Conservation (phyloP, 2,329 filamentous ascomycete species). For the Fusarium sulawesiense region DNA sequence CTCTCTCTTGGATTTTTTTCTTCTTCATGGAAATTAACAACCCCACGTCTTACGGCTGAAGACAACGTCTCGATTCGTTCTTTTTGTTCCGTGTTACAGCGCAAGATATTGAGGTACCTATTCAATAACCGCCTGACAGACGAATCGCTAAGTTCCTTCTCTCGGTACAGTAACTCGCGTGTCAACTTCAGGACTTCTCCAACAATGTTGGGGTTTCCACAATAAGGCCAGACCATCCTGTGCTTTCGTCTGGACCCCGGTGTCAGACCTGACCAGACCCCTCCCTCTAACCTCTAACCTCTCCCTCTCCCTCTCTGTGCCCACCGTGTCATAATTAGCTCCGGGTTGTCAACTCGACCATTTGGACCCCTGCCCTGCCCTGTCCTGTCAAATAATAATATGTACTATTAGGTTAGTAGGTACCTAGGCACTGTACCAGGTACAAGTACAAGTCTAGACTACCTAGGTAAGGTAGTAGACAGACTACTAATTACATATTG, state of each 20-base stretch:
- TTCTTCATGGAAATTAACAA: slow-evolving; percentile 13
- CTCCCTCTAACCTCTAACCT: background rate
- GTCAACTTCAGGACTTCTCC: slow-evolving; percentile 1
- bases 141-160: background rate
- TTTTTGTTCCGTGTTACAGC: slow-evolving; percentile 5
- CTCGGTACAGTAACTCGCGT: background rate
- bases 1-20: background rate
- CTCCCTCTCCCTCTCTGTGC: slow-evolving; percentile 10
- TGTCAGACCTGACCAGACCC: slow-evolving; percentile 1
- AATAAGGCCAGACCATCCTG: slow-evolving; percentile 7
- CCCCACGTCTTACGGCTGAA: slow-evolving; percentile 24
- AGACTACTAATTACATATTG: slow-evolving; percentile 32
- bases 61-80: background rate
- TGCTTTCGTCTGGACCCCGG: background rate
- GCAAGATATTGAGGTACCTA: background rate
- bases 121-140: background rate
- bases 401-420: background rate
- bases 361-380: slow-evolving; percentile 42
- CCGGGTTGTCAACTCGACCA: slow-evolving; percentile 23
- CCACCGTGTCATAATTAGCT: slow-evolving; percentile 40
- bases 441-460: slow-evolving; percentile 12
- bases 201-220: slow-evolving; percentile 24
- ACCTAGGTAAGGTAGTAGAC: background rate
- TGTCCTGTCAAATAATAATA: slow-evolving; percentile 40
- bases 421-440: slow-evolving; percentile 26